Conservation (phyloP, 1,284 basidiomycete species). For the Ganoderma boninense region DNA sequence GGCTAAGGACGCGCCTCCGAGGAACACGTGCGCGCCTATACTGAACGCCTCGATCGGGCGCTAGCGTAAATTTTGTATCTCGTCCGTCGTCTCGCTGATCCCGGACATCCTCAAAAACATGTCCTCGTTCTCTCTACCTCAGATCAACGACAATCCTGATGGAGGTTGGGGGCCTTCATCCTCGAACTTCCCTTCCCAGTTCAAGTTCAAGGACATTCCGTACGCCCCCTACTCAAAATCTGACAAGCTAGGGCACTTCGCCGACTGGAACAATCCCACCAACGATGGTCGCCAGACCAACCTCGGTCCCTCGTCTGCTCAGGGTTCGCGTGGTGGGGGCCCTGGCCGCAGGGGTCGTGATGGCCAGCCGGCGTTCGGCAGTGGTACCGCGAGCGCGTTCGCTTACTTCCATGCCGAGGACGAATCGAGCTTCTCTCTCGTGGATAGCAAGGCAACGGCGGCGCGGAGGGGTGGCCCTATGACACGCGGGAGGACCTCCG, state of each 20-base stretch:
- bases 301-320: constrained; percentile 57
- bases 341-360: constrained; percentile 68
- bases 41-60: constrained; percentile 14
- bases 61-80: constrained; percentile 38
- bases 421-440: constrained; percentile 96
- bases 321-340: constrained; percentile 55
- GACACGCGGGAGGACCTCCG: constrained; percentile 62
- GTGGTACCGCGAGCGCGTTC: constrained; percentile 91
- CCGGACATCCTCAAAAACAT: constrained; percentile 44
- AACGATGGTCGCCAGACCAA: constrained; percentile 69
- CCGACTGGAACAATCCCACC: constrained; percentile 93
- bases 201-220: constrained; percentile 92
- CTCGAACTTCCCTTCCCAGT: constrained; percentile 77
- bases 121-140: constrained; percentile 80
- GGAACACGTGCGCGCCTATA: constrained; percentile 31
- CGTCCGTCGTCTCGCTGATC: constrained; percentile 10
- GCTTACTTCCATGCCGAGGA: constrained; percentile 99
- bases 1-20: constrained; percentile 14
- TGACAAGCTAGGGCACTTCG: constrained; percentile 97
- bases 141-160: constrained; percentile 83
- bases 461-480: constrained; percentile 72
- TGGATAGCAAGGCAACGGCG: constrained; percentile 84
- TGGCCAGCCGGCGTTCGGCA: constrained; percentile 77
- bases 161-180: constrained; percentile 86
- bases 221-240: constrained; percentile 98